Evolutionary conservation across 129 eudicot genomes (phyloP).

Genomic region (Heracleum sosnowskyi): DNA sequence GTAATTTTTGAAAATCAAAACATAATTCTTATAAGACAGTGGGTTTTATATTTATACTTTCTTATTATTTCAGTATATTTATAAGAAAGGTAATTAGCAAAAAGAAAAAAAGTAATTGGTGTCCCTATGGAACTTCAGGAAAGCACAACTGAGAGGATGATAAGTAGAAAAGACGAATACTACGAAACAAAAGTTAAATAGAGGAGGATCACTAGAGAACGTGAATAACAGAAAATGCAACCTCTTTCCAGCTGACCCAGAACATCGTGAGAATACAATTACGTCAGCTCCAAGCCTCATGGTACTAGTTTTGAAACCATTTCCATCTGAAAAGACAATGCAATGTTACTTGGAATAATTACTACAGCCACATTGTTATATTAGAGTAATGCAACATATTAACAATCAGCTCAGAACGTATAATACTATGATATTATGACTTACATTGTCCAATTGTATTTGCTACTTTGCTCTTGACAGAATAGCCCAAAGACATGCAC

Average conservation of each 20-base stretch:
- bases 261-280: conserved; percentile 73
- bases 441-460: conserved; percentile 91
- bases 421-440: neutral
- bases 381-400: neutral
- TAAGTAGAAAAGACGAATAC: neutral
- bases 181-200: neutral
- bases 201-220: neutral
- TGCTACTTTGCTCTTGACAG: conserved; percentile 70
- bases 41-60: neutral
- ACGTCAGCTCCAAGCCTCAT: conserved; percentile 99
- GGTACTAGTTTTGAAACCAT: conserved; percentile 96
- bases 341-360: conserved; percentile 2
- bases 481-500: conserved; percentile 97
- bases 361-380: neutral
- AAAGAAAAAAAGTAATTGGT: neutral
- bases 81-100: neutral
- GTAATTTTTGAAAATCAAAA: neutral
- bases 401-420: neutral
- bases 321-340: conserved; percentile 60
- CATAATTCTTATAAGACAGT: neutral
- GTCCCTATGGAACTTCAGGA: neutral
- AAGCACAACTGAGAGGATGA: neutral
- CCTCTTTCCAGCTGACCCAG: conserved; percentile 63
- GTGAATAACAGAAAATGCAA: conserved; percentile 9
- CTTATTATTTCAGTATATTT: neutral